Evolutionary conservation across 352 stramenopile species (phyloP), one percentile per base, ranked within the genome.

Genomic region (Phytophthora macrochlamydospora): DNA sequence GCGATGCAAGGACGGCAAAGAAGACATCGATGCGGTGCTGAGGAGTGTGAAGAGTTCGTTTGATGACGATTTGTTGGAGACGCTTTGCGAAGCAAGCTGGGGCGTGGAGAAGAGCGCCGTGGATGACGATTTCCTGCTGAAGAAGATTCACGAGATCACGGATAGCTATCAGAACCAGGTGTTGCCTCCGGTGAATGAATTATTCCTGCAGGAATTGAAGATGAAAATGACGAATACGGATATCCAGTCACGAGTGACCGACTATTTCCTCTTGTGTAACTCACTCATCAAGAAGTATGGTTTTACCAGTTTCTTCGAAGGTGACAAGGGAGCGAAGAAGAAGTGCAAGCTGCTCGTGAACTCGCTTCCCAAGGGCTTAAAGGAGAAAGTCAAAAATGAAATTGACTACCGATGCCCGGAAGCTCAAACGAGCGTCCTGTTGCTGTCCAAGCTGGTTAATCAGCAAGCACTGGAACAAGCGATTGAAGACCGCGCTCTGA

Each of bases 41-140:
- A 51, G 52, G 43, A 65, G 55, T 38, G 56, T 60, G 2, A 69
- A 69, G n/a, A 69, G 40, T 7, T 58, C 32, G 12, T 54, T 70
- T 30, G 55, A 70, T 28, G 35, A 29, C 0, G 30, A 65, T 8
- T 9, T 70, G 29, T 37, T 65, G 56, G 57, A 42, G 28, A 70
- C 43, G 2, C 1, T 70, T 28, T 69, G 42, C 52, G 55, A 69
- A 37, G 44, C 61, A 7, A 38, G 52, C 28, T 67, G 60, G 46
- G 52, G 51, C 32, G 13, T 67, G 8, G 45, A 31, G 8, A 13
- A 62, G 52, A 52, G n/a, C 14, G 50, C 24, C 35, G 18, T 58
- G 51, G 61, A 43, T 0, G 52, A 67, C 28, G 37, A 67, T 13
- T 67, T 62, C 30, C 46, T 57, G 8, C 12, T 57, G 7, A 24